Evolutionary conservation across 106 monocot genomes (phyloP).

Genomic region (Alisma plantagoaquatica): DNA sequence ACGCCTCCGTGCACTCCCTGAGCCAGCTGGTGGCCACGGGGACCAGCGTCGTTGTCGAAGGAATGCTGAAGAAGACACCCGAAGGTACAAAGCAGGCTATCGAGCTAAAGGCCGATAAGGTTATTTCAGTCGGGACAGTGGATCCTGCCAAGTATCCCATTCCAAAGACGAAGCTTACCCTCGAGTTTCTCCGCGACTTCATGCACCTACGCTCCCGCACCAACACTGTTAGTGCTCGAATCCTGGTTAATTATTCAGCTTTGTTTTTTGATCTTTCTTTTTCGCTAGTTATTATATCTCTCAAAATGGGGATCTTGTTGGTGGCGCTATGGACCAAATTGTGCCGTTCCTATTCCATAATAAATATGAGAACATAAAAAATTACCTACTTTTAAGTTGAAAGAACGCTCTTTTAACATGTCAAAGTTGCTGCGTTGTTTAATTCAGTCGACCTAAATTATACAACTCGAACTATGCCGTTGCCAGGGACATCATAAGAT

Average conservation of each 20-base stretch:
- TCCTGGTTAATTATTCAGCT: too few relatives aligned
- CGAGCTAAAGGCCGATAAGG: conserved; percentile 56
- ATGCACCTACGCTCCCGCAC: conserved; percentile 78
- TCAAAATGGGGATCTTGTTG: too few relatives aligned
- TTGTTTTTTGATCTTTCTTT: conserved; percentile 1
- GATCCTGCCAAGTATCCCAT: conserved; percentile 69
- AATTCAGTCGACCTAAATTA: too few relatives aligned
- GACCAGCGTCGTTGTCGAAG: conserved; percentile 77
- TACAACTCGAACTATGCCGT: too few relatives aligned
- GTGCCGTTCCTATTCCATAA: too few relatives aligned
- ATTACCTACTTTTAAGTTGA: too few relatives aligned
- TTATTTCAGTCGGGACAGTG: conserved; percentile 55
- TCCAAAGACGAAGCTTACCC: conserved; percentile 71
- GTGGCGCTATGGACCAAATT: too few relatives aligned
- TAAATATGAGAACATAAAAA: too few relatives aligned
- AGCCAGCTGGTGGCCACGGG: conserved; percentile 63
- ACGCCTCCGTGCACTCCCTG: conserved; percentile 44
- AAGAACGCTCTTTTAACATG: too few relatives aligned
- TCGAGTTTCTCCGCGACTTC: conserved; percentile 72
- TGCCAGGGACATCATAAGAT: too few relatives aligned
- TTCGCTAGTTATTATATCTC: background rate
- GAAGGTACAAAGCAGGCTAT: conserved; percentile 76
- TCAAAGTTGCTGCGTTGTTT: too few relatives aligned
- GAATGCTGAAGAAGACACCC: conserved; percentile 75
- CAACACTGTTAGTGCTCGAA: conserved; percentile 53